phyloP scores from a whole-genome alignment of 768 basidiomycete genomes.

The Lactarius psammicola region DNA sequence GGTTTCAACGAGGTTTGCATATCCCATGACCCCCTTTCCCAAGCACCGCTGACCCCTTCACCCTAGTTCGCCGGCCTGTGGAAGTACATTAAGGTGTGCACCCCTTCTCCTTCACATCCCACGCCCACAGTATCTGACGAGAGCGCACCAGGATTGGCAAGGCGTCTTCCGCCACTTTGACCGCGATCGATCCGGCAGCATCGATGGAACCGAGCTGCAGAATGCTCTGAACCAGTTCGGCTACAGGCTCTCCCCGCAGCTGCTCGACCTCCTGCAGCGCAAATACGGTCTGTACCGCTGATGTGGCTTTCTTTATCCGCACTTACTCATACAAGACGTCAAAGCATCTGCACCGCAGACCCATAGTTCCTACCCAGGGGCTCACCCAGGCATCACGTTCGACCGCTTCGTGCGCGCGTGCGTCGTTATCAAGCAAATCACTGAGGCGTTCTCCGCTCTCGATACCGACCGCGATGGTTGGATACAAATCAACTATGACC shows the following conservation, averaged over 20 bases:
- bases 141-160: conserved; percentile 65
- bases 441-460: conserved; percentile 63
- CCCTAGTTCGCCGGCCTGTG: conserved; percentile 67
- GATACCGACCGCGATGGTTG: conserved; percentile 65
- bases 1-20: conserved; percentile 66
- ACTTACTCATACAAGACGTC: conserved; percentile 30
- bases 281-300: conserved; percentile 65
- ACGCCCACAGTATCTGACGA: not conserved
- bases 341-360: conserved; percentile 49
- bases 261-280: conserved; percentile 64
- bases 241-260: conserved; percentile 65
- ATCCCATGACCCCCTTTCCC: conserved; percentile 9
- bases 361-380: conserved; percentile 30
- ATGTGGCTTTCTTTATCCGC: no score
- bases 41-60: conserved; percentile 14
- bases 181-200: conserved; percentile 76
- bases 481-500: conserved; percentile 71
- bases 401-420: conserved; percentile 87
- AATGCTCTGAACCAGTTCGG: conserved; percentile 76
- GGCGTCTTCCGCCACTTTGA: conserved; percentile 82
- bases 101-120: not conserved
- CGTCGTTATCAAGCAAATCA: conserved; percentile 76
- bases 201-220: conserved; percentile 66
- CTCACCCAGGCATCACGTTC: conserved; percentile 67
- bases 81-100: conserved; percentile 69